Evolutionary conservation across 2,329 filamentous ascomycete genomes (phyloP), one percentile per base, ranked within the genome.

Genomic region (Colletotrichum sp.): DNA sequence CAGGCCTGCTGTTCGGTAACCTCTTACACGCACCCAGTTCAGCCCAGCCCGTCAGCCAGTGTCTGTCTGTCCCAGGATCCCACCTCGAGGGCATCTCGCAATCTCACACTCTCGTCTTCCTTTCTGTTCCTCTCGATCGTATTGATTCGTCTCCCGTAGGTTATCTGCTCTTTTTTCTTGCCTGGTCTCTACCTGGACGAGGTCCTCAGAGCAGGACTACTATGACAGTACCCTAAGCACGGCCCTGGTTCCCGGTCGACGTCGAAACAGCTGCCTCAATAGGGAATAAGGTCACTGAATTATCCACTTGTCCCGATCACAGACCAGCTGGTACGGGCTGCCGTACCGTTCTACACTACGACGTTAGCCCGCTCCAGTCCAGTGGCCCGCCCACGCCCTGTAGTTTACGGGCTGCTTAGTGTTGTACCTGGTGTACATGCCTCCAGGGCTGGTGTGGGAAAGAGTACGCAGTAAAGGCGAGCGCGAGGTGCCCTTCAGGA

Each of bases 211-310:
- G 48, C 68, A 34, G 6, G 24, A 32, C 24, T 26, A n/a, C 16
- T 18, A 43, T 10, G 16, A 4, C 36, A 18, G 7, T 43, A 18
- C 36, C 39, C 39, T 48, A 12, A 21, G 13, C n/a, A n/a, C 43
- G 60, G 21, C 59, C 61, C 60, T 28, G 28, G 52, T 55, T 26
- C 55, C 57, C 59, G 21, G 71, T 63, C 21, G 28, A 68, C 18
- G 57, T 75, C 64, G 70, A 73, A 75, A 68, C 69, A 26, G 69
- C 63, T 68, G 36, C 55, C 64, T 30, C 32, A 66, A 66, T 30
- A 60, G 68, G 72, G 72, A 71, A 74, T 36, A 66, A 74, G 24
- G 48, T 65, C 59, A 74, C 32, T 36, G 60, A 70, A 36, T 65
- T 60, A 71, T 64, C 71, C 59, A 70, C 66, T 28, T 34, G 36